phyloP scores from a whole-genome alignment of 805 yeast species.

The Yarrowia osloensis region DNA sequence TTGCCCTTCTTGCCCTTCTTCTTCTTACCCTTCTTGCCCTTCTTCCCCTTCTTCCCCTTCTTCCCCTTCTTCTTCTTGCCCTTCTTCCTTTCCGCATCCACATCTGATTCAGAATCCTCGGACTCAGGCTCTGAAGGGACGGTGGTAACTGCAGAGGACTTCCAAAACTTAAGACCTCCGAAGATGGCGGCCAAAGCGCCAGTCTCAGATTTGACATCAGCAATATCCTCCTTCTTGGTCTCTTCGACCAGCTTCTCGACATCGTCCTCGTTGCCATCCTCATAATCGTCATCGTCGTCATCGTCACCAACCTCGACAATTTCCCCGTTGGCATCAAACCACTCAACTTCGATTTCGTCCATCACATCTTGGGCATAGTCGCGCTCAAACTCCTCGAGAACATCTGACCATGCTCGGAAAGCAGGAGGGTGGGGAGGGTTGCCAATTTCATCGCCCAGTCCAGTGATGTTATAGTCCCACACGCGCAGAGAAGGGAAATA shows the following conservation, averaged over 20 bases:
- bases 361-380: conserved; percentile 39
- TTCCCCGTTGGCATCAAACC: conserved; percentile 14
- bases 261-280: background rate
- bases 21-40: conserved; percentile 11
- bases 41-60: conserved; percentile 17
- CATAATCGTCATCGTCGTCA: background rate
- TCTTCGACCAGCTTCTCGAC: background rate
- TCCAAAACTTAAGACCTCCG: conserved; percentile 33
- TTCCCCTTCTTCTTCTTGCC: background rate
- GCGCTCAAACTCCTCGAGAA: conserved; percentile 53
- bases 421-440: background rate
- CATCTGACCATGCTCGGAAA: conserved; percentile 56
- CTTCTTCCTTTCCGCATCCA: background rate
- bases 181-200: background rate
- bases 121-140: background rate
- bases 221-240: background rate
- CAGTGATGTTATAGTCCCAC: conserved; percentile 82
- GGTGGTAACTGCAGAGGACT: background rate
- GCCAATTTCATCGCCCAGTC: conserved; percentile 43
- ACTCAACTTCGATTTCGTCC: conserved; percentile 40
- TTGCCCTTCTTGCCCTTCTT: conserved; percentile 33
- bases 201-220: background rate
- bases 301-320: background rate
- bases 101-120: background rate
- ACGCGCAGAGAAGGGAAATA: conserved; percentile 80